Evolutionary conservation across 2,329 filamentous ascomycete species (phyloP).

Genomic region (Eurotiales sp.): DNA sequence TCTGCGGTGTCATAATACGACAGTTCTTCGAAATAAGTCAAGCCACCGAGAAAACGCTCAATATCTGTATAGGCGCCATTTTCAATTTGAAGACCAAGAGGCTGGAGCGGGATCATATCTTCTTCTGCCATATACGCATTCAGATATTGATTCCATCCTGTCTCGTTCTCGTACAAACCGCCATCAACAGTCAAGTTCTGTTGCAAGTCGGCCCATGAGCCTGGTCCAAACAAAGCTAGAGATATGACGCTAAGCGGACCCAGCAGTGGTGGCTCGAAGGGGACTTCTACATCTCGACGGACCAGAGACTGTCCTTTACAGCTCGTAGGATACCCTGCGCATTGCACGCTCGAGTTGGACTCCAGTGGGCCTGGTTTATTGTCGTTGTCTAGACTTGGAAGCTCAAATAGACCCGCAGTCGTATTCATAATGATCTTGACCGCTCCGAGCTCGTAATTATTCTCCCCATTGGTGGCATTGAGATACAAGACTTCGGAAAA

Average conservation of each 20-base stretch:
- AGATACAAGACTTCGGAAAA: constrained; percentile 29
- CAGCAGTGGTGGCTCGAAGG: neutral
- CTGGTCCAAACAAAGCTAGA: constrained; percentile 13
- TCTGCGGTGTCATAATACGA: neutral
- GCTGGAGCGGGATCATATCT: neutral
- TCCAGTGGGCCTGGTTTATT: constrained; percentile 16
- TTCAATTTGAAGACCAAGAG: neutral
- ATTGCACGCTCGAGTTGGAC: neutral
- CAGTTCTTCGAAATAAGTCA: too few relatives aligned
- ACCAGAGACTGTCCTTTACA: too few relatives aligned
- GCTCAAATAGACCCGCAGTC: constrained; percentile 31
- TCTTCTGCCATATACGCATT: neutral
- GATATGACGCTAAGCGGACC: constrained; percentile 15
- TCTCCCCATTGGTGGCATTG: constrained; percentile 16
- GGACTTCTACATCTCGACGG: neutral
- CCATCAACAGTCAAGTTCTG: neutral
- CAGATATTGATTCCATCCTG: neutral
- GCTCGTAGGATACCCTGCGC: neutral
- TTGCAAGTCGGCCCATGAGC: constrained; percentile 9
- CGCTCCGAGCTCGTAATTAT: neutral
- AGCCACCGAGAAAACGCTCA: too few relatives aligned
- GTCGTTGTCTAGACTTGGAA: constrained; percentile 28
- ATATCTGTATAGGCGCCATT: neutral
- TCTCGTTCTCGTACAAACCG: neutral
- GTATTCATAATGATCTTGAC: constrained; percentile 25